Conservation (phyloP, 257 asterid species). For the Paraleonurus japonicus region DNA sequence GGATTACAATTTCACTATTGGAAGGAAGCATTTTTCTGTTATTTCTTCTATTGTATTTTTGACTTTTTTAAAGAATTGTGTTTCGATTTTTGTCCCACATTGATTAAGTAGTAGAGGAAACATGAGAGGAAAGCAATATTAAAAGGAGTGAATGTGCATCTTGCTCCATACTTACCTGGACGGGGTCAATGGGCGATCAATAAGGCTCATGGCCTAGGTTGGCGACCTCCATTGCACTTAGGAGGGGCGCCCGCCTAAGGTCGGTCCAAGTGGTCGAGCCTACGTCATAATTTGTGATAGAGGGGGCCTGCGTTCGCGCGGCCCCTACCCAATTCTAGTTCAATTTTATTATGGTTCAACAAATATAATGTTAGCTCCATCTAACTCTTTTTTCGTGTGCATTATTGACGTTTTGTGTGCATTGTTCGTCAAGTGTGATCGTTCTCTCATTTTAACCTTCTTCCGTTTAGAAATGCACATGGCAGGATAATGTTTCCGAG, state of each 20-base stretch:
- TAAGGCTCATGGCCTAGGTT: conserved; percentile 39
- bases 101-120: not conserved
- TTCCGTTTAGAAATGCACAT: too few species aligned
- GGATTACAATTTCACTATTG: too few species aligned
- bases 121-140: not conserved
- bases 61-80: too few species aligned
- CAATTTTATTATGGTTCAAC: too few species aligned
- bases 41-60: too few species aligned
- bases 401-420: too few species aligned
- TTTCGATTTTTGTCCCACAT: not conserved
- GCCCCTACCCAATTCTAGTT: conserved; percentile 6
- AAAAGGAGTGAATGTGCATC: not conserved
- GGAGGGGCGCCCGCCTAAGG: conserved; percentile 31
- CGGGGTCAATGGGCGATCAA: conserved; percentile 46
- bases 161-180: conserved; percentile 38
- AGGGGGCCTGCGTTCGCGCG: conserved; percentile 30
- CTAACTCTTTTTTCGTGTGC: too few species aligned
- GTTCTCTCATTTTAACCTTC: too few species aligned
- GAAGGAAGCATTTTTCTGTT: too few species aligned
- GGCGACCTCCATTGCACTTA: conserved; percentile 38
- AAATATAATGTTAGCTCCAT: too few species aligned
- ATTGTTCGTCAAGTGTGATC: too few species aligned
- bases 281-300: conserved; percentile 31
- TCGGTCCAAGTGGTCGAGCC: conserved; percentile 36
- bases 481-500: too few species aligned